These are phyloP conservation scores for Coemansia sp. DNA, from an alignment of 192 early-diverging fungal genomes.

Conservation along the genomic window DNA sequence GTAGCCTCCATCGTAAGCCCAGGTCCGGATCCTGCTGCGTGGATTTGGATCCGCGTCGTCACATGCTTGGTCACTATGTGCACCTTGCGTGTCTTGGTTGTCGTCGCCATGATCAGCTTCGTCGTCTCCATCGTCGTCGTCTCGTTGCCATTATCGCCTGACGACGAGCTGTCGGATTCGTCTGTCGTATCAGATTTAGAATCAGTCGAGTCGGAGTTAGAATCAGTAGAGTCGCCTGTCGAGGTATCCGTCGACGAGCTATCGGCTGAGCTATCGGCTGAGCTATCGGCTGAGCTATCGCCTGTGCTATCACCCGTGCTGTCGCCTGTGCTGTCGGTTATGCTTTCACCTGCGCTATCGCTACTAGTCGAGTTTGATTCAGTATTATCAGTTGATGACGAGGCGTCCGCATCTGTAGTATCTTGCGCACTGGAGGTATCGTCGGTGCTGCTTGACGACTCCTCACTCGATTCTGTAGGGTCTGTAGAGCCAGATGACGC, in stretches of 20 bases:
- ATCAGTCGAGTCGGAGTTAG: background rate
- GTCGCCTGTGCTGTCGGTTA: background rate
- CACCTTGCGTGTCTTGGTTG: constrained; percentile 38
- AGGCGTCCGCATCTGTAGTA: background rate
- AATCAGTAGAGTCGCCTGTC: background rate
- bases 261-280: background rate
- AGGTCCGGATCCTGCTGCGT: background rate
- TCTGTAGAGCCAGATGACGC: background rate
- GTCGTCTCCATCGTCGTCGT: constrained; percentile 48
- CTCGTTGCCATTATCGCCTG: constrained; percentile 29
- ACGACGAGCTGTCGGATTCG: background rate
- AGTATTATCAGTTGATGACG: background rate
- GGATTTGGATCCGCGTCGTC: constrained; percentile 23
- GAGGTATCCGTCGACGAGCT: background rate
- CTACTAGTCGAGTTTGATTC: background rate
- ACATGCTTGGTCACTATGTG: constrained; percentile 37
- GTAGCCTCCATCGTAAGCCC: constrained; percentile 7
- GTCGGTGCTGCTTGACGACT: constrained; percentile 10
- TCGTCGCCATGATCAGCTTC: constrained; percentile 33
- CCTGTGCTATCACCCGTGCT: background rate
- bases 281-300: background rate
- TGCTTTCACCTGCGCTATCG: background rate
- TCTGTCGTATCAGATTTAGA: constrained; percentile 2
- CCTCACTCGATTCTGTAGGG: background rate
- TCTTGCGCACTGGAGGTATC: constrained; percentile 7